Base-by-base conservation (phyloP, 805 yeast species). In the Nakazawaea molendinolei region DNA sequence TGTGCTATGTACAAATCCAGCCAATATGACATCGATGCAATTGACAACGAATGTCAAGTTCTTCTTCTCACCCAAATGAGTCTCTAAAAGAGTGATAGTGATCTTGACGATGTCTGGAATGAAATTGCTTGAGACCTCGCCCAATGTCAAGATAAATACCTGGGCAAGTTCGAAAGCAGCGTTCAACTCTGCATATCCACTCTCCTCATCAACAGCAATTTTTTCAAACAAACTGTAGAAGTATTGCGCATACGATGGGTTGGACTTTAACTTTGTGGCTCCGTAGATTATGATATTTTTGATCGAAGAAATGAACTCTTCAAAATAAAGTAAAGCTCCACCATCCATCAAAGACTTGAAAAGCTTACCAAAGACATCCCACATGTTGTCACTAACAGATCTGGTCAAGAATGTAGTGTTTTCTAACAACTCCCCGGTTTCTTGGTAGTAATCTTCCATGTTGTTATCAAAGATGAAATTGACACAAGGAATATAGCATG, bases 391-490 rank as follows among this genome's bases (percentile, higher is more conserved):
- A 3, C 86, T 74, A 14, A 83, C 73, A 13, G 55, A 48, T 53
- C 83, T 69, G 7, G 76, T 58, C 39, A 78, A 55, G 53, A 81
- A 84, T 14, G 87, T 71, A 36, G 84, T 74, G 47, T 78, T 79
- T 47, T 82, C 90, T 39, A 85, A 76, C 49, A 92, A 67, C 47
- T 86, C 95, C 44, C 86, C 76, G 31, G 78, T 72, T 55, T 92
- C 97, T 20, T 83, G 74, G 51, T 77, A 79, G 55, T 84, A 86
- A 50, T 89, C 95, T 42, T 80, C 85, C 51, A 87, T 59, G 31
- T 71, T 67, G 46, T 81, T 68, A 25, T 59, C 66, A 31, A 89
- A 67, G 6, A 86, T 83, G 45, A 67, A 76, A 42, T 74, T 75
- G 32, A 87, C 71, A 14, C 80, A 82, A 9, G 96, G 95, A 28